Evolutionary conservation across 176 grass and related monocot species (phyloP).

Genomic region (Carex parvula): DNA sequence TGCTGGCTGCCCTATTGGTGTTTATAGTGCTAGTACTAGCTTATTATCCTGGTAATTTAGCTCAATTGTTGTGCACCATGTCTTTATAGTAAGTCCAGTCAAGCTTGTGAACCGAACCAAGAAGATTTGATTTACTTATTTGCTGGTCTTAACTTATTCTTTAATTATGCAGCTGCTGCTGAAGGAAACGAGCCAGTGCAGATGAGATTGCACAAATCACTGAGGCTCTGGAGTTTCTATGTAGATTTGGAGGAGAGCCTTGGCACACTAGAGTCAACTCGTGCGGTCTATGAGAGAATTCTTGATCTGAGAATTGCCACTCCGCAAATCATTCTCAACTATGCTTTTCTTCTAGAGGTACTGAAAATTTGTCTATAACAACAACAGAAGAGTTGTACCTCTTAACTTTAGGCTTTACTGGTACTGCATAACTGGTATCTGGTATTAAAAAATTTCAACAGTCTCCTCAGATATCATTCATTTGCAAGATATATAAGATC

Average conservation of each 20-base stretch:
- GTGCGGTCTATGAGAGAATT: conserved; percentile 57
- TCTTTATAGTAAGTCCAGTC: neutral
- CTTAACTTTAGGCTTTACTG: neutral
- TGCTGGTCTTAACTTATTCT: neutral
- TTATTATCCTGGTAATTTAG: neutral
- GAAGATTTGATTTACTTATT: neutral
- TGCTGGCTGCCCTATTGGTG: neutral
- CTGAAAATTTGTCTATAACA: neutral
- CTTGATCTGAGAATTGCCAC: conserved; percentile 52
- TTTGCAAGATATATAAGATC: neutral
- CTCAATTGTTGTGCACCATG: neutral
- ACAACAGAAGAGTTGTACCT: neutral
- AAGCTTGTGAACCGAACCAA: neutral
- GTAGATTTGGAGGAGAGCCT: conserved; percentile 59
- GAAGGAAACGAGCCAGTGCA: conserved; percentile 41
- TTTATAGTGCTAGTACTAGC: neutral
- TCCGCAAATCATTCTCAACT: conserved; percentile 58
- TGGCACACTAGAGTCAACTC: conserved; percentile 41
- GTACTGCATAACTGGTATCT: neutral
- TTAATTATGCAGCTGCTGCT: conserved; percentile 27
- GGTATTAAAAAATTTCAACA: neutral
- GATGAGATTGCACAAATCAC: conserved; percentile 47
- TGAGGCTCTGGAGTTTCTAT: conserved; percentile 66
- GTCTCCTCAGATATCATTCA: neutral
- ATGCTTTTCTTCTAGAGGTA: conserved; percentile 55